Evolutionary conservation across 148 eudicot genomes (phyloP).

Genomic region (Gaultheria prostrata): DNA sequence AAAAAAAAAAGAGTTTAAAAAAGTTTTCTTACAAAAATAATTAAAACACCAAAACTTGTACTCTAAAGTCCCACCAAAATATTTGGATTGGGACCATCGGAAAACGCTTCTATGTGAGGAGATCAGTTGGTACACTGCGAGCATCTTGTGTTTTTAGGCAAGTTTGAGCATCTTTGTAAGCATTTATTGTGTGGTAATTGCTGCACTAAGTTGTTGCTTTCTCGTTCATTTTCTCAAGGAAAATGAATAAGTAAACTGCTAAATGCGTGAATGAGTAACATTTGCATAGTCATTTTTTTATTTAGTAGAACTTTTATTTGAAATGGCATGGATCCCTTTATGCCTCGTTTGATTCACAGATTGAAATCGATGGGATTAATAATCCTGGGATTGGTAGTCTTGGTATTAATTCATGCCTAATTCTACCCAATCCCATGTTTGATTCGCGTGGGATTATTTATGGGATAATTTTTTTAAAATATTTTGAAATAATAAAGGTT

Average conservation of each 20-base stretch:
- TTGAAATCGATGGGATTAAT: too few relatives aligned
- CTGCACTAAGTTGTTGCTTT: not conserved
- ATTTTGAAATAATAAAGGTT: too few relatives aligned
- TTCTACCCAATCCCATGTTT: too few relatives aligned
- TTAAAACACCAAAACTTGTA: constrained; percentile 68
- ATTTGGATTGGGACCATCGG: constrained; percentile 68
- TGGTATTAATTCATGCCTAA: too few relatives aligned
- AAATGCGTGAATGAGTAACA: not conserved
- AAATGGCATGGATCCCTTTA: not conserved
- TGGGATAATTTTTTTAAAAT: too few relatives aligned
- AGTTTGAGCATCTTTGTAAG: constrained; percentile 20
- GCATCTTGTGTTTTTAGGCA: constrained; percentile 88
- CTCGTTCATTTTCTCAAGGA: not conserved
- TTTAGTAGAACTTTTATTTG: not conserved
- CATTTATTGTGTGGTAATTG: not conserved
- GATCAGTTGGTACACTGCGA: constrained; percentile 52
- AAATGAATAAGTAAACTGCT: not conserved
- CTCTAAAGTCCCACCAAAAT: constrained; percentile 32
- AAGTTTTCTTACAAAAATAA: too few relatives aligned
- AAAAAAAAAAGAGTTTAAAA: too few relatives aligned
- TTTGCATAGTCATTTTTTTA: not conserved
- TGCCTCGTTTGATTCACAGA: too few relatives aligned
- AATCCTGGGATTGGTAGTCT: too few relatives aligned
- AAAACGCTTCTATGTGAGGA: constrained; percentile 51
- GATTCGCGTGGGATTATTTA: too few relatives aligned